Base-by-base conservation (phyloP, 2,329 filamentous ascomycete genomes). In the Zymoseptoria pseudotritici region DNA sequence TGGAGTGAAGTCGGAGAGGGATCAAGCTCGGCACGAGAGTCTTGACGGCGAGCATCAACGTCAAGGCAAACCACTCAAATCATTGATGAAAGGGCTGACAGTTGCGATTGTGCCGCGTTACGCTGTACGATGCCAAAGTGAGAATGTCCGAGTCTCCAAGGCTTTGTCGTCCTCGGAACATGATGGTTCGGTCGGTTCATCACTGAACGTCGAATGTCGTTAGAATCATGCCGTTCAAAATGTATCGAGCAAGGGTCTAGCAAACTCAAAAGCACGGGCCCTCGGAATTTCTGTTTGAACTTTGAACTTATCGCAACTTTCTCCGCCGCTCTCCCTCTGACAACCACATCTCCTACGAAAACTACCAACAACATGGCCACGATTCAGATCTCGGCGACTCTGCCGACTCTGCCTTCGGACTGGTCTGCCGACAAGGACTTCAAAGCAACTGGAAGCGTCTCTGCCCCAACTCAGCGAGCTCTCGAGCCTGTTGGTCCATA, bases 401-500 rank as follows among this genome's bases (percentile, higher is more conserved):
- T 97, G 53, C 91, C 91, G 54, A 75, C 84, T 71, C 84, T 97
- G 57, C 86, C 92, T 54, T 82, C 83, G 71, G 90, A 86, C 69
- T 97, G 93, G 92, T 81, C 83, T 53, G 88, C 85, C 64, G 91
- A 96, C 62, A 96, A 95, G 77, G 90, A 95, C 77, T 96, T 97
- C 84, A 94, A 94, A 80, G 78, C 88, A 60, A 75, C 96, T 66
- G 89, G 88, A 70, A 81, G 86, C 69, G 82, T 97, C 65, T 92
- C 89, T 64, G 78, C 83, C 65, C 86, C 91, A 49, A 88, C 86
- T 55, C 87, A 92, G 80, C 88, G 94, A 73, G 93, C 89, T 74
- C 87, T 99, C 71, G 94, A 97, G 82, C 92, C 94, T 58, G 90
- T 97, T 68, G 94, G 94, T 69, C 93, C 94, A 77, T 91, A 97